These are phyloP conservation scores for Glaciozyma martinii DNA, from an alignment of 768 basidiomycete species.

Conservation along the genomic window DNA sequence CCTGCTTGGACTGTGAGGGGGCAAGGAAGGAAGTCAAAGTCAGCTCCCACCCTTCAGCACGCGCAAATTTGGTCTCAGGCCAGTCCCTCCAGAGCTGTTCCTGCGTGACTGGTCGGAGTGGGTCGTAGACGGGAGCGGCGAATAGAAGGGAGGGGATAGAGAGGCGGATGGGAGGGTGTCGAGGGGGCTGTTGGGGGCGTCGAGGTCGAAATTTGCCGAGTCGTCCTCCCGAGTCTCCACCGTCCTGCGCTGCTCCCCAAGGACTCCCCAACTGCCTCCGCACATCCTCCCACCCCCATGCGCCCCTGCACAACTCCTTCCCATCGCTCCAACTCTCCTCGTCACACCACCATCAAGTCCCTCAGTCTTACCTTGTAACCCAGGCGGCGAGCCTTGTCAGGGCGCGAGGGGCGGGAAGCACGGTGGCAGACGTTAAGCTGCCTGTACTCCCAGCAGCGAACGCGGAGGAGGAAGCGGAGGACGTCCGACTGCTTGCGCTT, in stretches of 20 bases:
- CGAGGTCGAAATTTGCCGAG: not conserved
- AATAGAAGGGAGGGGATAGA: no score
- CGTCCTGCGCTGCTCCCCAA: no score
- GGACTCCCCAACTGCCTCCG: no score
- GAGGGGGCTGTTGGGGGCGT: not conserved
- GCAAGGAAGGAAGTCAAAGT: not conserved
- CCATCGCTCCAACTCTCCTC: not conserved
- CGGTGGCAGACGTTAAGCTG: conserved; percentile 97
- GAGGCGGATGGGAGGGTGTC: not conserved
- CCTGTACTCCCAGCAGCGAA: conserved; percentile 98
- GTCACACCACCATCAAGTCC: not conserved
- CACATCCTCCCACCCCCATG: not conserved
- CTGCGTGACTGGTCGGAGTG: not conserved
- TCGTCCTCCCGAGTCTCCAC: no score
- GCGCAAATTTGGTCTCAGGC: not conserved
- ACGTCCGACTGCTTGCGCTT: conserved; percentile 98
- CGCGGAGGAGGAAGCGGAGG: conserved; percentile 92
- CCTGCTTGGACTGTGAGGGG: conserved; percentile 69
- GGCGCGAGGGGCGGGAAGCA: conserved; percentile 93
- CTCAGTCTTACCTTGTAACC: conserved; percentile 65
- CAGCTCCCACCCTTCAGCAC: not conserved
- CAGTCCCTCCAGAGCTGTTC: not conserved
- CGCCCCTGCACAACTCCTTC: not conserved
- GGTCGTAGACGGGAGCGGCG: not conserved
- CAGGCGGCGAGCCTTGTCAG: conserved; percentile 95